Percentiles rank a stretch among this genome's conserved stretches.
Evolutionary conservation across 768 basidiomycete species (phyloP).

Genomic region (Pleurotus ostreatus): DNA sequence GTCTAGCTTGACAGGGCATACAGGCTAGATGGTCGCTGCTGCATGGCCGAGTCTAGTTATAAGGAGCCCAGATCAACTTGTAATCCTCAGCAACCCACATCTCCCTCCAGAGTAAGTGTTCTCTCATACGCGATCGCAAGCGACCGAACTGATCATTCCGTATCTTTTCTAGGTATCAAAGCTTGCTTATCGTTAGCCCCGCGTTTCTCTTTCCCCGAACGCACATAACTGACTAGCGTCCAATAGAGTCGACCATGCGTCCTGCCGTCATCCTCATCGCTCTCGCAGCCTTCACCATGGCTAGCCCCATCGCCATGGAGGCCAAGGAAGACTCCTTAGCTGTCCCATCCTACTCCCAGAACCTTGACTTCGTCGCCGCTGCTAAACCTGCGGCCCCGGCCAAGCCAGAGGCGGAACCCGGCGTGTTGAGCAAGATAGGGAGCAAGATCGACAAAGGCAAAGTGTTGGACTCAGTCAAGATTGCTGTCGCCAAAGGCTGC

Average conservation of each 20-base stretch:
- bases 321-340: neutral
- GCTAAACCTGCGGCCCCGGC: neutral
- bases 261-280: conserved; percentile 7
- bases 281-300: neutral
- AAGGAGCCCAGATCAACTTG: no score
- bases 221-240: no score
- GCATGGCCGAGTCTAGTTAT: no score
- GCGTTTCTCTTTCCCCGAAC: no score
- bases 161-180: no score
- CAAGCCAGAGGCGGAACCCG: neutral
- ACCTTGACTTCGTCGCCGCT: neutral
- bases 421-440: neutral
- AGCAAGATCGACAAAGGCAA: neutral
- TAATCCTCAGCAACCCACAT: no score
- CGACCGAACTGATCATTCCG: no score
- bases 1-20: no score
- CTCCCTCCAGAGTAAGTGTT: no score
- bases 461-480: neutral
- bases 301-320: neutral
- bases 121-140: no score
- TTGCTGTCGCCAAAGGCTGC: neutral
- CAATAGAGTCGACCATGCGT: conserved; percentile 7
- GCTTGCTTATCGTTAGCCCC: no score
- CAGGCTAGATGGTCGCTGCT: no score
- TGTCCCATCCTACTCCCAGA: neutral